phyloP scores from a whole-genome alignment of 305 asterid species.

The Salvia sclarea region DNA sequence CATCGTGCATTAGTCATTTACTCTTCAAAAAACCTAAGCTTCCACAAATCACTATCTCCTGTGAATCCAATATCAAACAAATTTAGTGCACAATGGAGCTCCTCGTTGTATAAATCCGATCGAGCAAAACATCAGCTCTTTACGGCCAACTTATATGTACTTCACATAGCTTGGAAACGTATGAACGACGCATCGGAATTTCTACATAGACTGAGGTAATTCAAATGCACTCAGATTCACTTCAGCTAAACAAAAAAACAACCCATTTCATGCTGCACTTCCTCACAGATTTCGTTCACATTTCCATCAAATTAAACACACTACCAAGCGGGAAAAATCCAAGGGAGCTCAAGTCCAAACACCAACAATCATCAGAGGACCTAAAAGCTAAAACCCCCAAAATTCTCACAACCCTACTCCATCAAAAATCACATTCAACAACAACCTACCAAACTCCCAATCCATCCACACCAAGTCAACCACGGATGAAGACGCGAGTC shows the following conservation, averaged over 20 bases:
- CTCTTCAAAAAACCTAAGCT: background rate
- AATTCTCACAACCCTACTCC: conserved; percentile 7
- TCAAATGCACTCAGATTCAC: background rate
- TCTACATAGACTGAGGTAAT: background rate
- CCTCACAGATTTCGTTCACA: background rate
- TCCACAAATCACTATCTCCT: background rate
- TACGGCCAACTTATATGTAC: background rate
- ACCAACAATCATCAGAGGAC: conserved; percentile 10
- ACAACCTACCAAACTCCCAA: background rate
- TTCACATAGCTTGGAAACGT: conserved; percentile 6
- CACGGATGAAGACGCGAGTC: conserved; percentile 6
- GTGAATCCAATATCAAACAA: background rate
- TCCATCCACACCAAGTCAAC: conserved; percentile 20
- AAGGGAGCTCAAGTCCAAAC: background rate
- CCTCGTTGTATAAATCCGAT: too few species aligned
- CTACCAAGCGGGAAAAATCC: background rate
- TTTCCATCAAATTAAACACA: background rate
- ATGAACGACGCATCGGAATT: background rate
- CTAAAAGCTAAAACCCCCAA: conserved; percentile 1
- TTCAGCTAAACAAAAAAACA: background rate
- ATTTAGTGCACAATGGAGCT: background rate
- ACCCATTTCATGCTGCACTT: too few species aligned
- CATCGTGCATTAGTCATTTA: background rate
- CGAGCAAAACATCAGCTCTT: too few species aligned
- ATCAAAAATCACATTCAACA: background rate